phyloP scores from a whole-genome alignment of 495 filamentous ascomycete genomes.

The Aspergillus leporis region DNA sequence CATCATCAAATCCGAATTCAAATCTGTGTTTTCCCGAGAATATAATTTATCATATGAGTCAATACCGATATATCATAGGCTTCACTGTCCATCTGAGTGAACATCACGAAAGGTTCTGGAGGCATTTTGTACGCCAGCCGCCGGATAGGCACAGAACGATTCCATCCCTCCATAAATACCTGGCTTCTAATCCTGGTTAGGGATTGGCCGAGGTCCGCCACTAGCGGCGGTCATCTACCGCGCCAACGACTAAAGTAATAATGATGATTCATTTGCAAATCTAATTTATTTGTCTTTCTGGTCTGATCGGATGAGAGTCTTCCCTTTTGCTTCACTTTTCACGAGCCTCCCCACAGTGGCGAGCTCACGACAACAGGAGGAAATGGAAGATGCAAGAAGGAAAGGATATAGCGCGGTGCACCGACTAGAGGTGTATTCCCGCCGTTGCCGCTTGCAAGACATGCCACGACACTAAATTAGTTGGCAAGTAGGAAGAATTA shows the following conservation, averaged over 20 bases:
- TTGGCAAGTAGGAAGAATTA: neutral
- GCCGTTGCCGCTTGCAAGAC: neutral
- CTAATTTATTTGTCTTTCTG: neutral
- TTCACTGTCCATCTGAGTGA: neutral
- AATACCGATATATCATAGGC: conserved; percentile 10
- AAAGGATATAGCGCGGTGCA: neutral
- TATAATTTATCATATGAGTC: conserved; percentile 14
- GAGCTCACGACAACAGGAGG: neutral
- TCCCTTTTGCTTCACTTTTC: neutral
- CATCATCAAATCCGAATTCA: conserved; percentile 8
- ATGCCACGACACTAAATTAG: neutral
- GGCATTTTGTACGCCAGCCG: neutral
- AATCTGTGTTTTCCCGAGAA: neutral
- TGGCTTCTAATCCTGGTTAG: conserved; percentile 4
- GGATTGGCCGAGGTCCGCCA: conserved; percentile 11
- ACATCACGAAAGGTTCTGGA: neutral
- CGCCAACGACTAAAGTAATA: conserved; percentile 5
- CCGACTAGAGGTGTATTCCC: neutral
- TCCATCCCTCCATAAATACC: neutral
- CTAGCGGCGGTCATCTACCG: conserved; percentile 6
- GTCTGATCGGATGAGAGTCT: neutral
- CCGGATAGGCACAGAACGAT: conserved; percentile 2
- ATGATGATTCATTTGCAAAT: conserved; percentile 6
- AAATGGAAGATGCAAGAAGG: neutral
- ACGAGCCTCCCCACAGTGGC: neutral